These are phyloP conservation scores for Fragilaria radians DNA, from an alignment of 108 stramenopile genomes.

Conservation along the genomic window DNA sequence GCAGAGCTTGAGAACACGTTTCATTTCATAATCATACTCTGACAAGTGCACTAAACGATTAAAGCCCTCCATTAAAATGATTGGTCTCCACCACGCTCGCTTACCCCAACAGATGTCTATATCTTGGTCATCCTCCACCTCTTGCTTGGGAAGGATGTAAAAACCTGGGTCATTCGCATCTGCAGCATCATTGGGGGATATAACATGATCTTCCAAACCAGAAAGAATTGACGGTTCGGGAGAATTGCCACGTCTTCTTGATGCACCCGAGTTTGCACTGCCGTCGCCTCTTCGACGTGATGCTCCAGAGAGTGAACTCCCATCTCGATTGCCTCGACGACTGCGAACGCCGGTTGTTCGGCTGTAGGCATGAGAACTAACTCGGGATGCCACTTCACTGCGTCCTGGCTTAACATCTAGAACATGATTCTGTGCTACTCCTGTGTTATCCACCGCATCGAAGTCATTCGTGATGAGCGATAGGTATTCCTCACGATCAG, in stretches of 20 bases:
- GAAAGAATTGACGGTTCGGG: conserved; percentile 9
- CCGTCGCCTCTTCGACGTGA: background rate
- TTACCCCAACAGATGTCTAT: background rate
- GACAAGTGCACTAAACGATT: conserved; percentile 25
- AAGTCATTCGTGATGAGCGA: background rate
- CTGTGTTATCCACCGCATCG: background rate
- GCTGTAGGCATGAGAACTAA: background rate
- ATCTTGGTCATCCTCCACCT: conserved; percentile 5
- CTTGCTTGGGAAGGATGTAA: background rate
- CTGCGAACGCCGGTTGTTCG: background rate
- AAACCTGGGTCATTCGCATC: conserved; percentile 44
- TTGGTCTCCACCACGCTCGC: conserved; percentile 3
- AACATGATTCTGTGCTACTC: background rate
- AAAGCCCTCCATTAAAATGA: background rate
- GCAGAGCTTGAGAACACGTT: conserved; percentile 18
- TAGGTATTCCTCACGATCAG: background rate
- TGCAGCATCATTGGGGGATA: conserved; percentile 49
- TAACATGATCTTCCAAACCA: conserved; percentile 24
- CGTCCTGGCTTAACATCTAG: background rate
- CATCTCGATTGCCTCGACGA: background rate
- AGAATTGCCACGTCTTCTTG: conserved; percentile 1
- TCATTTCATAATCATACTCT: conserved; percentile 23
- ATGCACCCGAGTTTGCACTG: background rate
- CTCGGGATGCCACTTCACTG: background rate
- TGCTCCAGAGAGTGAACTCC: background rate